Evolutionary conservation across 2,329 filamentous ascomycete species (phyloP), one percentile per base, ranked within the genome.

Genomic region (Phyllosticta citriasiana): DNA sequence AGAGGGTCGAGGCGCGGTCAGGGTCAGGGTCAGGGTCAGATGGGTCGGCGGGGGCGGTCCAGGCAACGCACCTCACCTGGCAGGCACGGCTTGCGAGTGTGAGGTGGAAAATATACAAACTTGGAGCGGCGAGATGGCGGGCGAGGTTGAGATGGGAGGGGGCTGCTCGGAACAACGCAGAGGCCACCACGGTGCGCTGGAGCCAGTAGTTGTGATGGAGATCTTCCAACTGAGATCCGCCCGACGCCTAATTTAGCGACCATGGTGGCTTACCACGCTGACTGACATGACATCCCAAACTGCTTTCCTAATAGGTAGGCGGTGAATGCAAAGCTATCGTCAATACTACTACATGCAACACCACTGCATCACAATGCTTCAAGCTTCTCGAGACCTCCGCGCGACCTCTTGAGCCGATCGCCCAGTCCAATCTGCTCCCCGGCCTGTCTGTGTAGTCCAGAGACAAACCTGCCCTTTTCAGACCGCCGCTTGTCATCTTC

Each of bases 401-500:
- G 53, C 19, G 57, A 60, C 52, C 62, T 59, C 55, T 56, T 56
- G 26, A 65, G 50, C 27, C 63, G 56, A 16, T 66, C 63, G 4
- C 64, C 62, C 52, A 65, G 51, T 53, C 55, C 62, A 40, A 61
- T 51, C 33, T 55, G 52, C 30, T 58, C 59, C 47, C 60, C 58
- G 12, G 19, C 71, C 53, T 71, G 67, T 16, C 66, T 64, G 27
- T 70, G 65, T 12, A 75, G 64, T 22, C 65, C 67, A 50, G 67
- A 67, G n/a, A 75, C 69, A 56, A 76, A 76, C 16, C 66, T 66
- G 7, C 69, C 74, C 58, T 66, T 67, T 26, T 73, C 72, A 16
- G 72, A 72, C 22, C 73, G 66, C 60, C 69, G 70, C 54, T 66
- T 66, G 30, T 91, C 84, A 59, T 95, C 90, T 0, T 83, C 82